Conservation (phyloP, 257 asterid species). For the Lycium ferocissimum region DNA sequence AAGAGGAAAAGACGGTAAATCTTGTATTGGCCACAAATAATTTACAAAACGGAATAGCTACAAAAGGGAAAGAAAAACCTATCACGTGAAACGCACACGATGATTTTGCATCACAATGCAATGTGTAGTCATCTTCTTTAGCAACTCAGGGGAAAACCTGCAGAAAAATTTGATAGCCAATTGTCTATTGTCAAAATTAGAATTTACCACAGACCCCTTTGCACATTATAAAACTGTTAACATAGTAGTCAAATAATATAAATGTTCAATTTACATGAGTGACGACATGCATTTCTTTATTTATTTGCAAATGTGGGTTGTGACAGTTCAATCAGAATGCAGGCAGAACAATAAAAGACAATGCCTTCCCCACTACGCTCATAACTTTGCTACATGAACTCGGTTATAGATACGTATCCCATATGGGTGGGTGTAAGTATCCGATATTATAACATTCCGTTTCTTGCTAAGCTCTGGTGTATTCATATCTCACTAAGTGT, state of each 20-base stretch:
- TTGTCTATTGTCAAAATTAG: conserved; percentile 22
- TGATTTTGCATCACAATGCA: conserved; percentile 97
- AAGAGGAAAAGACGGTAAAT: conserved; percentile 1
- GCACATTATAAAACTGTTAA: background rate
- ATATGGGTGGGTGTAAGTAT: background rate
- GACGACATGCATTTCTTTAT: background rate
- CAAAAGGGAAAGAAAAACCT: background rate
- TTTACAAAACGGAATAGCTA: background rate
- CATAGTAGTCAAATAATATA: background rate
- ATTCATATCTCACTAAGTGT: background rate
- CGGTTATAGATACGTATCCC: background rate
- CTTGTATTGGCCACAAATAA: conserved; percentile 5
- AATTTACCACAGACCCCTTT: background rate
- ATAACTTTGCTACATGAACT: background rate
- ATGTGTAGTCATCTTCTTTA: conserved; percentile 74
- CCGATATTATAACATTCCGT: background rate
- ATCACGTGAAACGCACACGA: conserved; percentile 50
- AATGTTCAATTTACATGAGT: background rate
- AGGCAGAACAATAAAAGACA: background rate
- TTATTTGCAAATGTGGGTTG: background rate
- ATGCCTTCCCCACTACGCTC: background rate
- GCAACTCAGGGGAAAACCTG: conserved; percentile 86
- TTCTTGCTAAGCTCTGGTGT: background rate
- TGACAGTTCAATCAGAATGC: background rate
- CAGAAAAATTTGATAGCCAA: conserved; percentile 15